Percentiles rank a stretch among this genome's conserved stretches.
Conservation (phyloP, 805 yeast genomes). For the Candida wancherniae region DNA sequence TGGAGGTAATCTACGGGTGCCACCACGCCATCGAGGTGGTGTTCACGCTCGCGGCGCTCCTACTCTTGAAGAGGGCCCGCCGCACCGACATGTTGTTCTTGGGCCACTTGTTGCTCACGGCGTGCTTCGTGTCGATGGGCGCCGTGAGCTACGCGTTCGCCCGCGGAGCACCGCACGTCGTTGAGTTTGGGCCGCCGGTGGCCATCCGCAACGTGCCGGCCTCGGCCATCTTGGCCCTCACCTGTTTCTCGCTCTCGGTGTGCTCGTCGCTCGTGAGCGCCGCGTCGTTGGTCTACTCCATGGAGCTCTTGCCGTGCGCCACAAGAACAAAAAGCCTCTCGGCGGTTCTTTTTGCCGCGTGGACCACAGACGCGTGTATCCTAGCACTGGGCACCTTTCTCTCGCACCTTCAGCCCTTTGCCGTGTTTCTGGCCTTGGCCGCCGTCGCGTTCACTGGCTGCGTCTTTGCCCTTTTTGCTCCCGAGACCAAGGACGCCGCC, state of each 20-base stretch:
- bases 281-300: constrained; percentile 46
- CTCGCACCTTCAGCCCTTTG: constrained; percentile 3
- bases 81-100: constrained; percentile 44
- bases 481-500: constrained; percentile 1
- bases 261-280: constrained; percentile 44
- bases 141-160: constrained; percentile 33
- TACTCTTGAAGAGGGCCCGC: constrained; percentile 39
- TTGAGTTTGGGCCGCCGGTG: constrained; percentile 27
- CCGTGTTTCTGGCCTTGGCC: constrained; percentile 5
- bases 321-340: constrained; percentile 30
- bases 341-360: constrained; percentile 10
- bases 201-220: constrained; percentile 37
- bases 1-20: constrained; percentile 6
- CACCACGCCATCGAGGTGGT: constrained; percentile 36
- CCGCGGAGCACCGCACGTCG: constrained; percentile 22
- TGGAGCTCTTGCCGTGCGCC: constrained; percentile 43
- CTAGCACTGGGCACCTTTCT: constrained; percentile 2
- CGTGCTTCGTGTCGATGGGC: constrained; percentile 32
- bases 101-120: constrained; percentile 37
- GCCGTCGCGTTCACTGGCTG: constrained; percentile 2
- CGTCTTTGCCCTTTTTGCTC: constrained; percentile 1
- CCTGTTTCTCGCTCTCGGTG: constrained; percentile 42
- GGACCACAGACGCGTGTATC: constrained; percentile 6
- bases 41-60: constrained; percentile 42
- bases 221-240: constrained; percentile 39